These are phyloP conservation scores for Ophiosphaerella korrae DNA, from an alignment of 2,329 filamentous ascomycete species.

Conservation along the genomic window DNA sequence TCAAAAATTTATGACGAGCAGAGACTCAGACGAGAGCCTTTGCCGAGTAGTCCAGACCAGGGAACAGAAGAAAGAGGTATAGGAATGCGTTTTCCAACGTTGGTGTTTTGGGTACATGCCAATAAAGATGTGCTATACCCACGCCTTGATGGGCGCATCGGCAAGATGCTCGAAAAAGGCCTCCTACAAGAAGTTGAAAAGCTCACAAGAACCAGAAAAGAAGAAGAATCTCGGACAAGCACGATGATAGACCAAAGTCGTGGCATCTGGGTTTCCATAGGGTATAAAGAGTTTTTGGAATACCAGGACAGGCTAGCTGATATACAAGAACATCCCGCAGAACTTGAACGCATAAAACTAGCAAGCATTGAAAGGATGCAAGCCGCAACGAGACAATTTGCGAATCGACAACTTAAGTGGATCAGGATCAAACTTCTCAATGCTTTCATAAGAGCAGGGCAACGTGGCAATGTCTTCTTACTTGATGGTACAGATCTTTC, in stretches of 20 bases:
- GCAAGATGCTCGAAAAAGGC: conserved; percentile 77
- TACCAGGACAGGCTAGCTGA: conserved; percentile 59
- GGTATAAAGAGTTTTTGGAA: conserved; percentile 85
- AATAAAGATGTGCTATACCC: conserved; percentile 69
- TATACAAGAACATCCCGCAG: conserved; percentile 34
- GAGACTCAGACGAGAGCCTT: conserved; percentile 40
- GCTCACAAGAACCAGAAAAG: conserved; percentile 56
- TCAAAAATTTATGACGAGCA: conserved; percentile 90
- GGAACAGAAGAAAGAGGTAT: background rate
- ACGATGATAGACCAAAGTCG: conserved; percentile 70
- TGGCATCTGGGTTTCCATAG: conserved; percentile 96
- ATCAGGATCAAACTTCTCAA: conserved; percentile 82
- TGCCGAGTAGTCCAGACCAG: conserved; percentile 5
- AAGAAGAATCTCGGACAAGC: conserved; percentile 53
- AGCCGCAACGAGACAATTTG: conserved; percentile 83
- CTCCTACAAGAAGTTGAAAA: conserved; percentile 66
- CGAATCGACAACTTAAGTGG: conserved; percentile 83
- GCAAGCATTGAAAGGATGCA: conserved; percentile 76
- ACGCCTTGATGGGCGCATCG: conserved; percentile 77
- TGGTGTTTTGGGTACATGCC: conserved; percentile 89
- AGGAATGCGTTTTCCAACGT: conserved; percentile 59
- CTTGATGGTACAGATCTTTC: conserved; percentile 76
- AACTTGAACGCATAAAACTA: conserved; percentile 61
- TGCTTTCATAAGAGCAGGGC: conserved; percentile 62
- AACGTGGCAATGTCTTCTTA: conserved; percentile 69